Percentiles rank a stretch among this genome's conserved stretches.
phyloP scores from a whole-genome alignment of 371 early-diverging fungal genomes.

The Capillidium heterosporum region DNA sequence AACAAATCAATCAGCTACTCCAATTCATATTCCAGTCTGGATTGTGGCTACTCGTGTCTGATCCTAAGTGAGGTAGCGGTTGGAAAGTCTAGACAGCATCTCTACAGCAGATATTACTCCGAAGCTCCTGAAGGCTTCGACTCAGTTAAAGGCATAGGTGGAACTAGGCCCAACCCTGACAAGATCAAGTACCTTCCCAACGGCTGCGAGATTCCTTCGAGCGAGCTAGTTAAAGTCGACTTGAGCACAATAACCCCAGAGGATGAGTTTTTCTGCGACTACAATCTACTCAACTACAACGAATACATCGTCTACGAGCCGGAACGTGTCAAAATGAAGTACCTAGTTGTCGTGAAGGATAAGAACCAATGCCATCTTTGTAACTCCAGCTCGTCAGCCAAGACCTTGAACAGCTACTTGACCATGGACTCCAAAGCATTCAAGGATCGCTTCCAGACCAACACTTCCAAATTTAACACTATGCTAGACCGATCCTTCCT shows the following conservation, averaged over 20 bases:
- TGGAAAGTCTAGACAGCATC: constrained; percentile 26
- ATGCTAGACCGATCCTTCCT: not conserved
- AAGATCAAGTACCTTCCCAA: constrained; percentile 8
- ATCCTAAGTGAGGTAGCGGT: constrained; percentile 44
- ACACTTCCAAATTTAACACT: not conserved
- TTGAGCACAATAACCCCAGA: not conserved
- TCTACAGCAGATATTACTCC: constrained; percentile 28
- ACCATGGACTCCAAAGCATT: not conserved
- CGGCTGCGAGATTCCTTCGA: constrained; percentile 23
- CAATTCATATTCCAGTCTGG: constrained; percentile 21
- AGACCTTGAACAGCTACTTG: not conserved
- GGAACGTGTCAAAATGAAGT: constrained; percentile 26
- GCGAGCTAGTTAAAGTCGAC: constrained; percentile 13
- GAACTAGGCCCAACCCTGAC: constrained; percentile 22
- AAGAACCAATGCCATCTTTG: constrained; percentile 21
- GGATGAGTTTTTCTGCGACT: not conserved
- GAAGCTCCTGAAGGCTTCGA: constrained; percentile 17
- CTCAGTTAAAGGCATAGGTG: constrained; percentile 32
- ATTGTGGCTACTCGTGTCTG: constrained; percentile 24
- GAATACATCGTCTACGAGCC: constrained; percentile 37
- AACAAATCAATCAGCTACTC: constrained; percentile 43
- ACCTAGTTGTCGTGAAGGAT: constrained; percentile 25
- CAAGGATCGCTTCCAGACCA: not conserved
- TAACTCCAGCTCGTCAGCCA: not conserved
- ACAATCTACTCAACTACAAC: constrained; percentile 17